Conservation (phyloP, 495 filamentous ascomycete species). For the Glonium stellatum region DNA sequence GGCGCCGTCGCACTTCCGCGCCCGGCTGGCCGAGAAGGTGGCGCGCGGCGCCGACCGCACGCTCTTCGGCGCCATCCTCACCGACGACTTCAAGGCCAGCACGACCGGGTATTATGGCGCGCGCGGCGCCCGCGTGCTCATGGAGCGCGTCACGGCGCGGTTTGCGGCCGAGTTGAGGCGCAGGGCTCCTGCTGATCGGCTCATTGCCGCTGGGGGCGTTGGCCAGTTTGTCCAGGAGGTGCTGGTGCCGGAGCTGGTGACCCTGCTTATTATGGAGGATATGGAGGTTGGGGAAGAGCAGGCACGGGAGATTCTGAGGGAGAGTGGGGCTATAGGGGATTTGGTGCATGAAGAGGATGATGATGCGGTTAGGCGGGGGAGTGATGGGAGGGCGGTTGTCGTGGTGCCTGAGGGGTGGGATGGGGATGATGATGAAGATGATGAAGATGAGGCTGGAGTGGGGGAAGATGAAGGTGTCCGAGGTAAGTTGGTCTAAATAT, state of each 20-base stretch:
- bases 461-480: too few relatives aligned
- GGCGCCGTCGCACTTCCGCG: constrained; percentile 53
- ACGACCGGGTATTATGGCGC: constrained; percentile 83
- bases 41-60: constrained; percentile 49
- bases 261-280: constrained; percentile 76
- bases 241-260: constrained; percentile 75
- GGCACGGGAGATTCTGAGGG: constrained; percentile 61
- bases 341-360: constrained; percentile 62
- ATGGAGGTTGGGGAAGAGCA: constrained; percentile 59
- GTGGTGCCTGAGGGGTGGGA: constrained; percentile 11
- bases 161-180: constrained; percentile 58
- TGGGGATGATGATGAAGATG: constrained; percentile 21
- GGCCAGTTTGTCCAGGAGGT: constrained; percentile 76
- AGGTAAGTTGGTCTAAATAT: too few relatives aligned
- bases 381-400: constrained; percentile 41
- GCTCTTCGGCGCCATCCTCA: constrained; percentile 36
- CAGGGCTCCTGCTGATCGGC: constrained; percentile 55
- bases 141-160: constrained; percentile 56
- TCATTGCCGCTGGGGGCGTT: constrained; percentile 63
- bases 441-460: background rate
- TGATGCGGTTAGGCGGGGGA: constrained; percentile 49
- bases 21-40: constrained; percentile 51
- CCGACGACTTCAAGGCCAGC: constrained; percentile 26
- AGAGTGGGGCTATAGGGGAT: constrained; percentile 73
- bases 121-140: constrained; percentile 61